Evolutionary conservation across 176 grass and related monocot species (phyloP).

Genomic region (Urochloa ruziziensis): DNA sequence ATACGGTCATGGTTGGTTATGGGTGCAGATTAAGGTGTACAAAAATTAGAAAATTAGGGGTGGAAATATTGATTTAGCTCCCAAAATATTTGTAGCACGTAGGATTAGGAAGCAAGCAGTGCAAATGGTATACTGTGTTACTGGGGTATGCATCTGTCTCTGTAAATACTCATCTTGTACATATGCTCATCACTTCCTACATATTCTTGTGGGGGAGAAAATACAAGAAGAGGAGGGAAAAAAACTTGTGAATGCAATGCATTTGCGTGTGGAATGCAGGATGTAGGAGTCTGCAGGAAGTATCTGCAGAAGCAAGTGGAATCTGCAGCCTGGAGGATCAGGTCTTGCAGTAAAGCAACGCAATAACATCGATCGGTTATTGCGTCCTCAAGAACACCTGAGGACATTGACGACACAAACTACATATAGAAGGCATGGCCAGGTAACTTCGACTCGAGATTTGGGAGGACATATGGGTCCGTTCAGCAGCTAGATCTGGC

Average conservation of each 20-base stretch:
- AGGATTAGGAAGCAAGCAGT: not conserved
- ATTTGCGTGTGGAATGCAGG: not conserved
- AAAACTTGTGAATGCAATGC: not conserved
- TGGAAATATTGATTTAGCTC: not conserved
- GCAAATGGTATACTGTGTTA: not conserved
- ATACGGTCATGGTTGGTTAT: not conserved
- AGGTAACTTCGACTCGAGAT: no score
- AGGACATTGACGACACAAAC: not conserved
- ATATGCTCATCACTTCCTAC: not conserved
- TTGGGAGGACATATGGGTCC: no score
- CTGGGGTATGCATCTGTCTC: not conserved
- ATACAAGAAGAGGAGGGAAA: not conserved
- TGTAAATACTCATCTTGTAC: slow-evolving; percentile 37
- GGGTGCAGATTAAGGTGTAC: not conserved
- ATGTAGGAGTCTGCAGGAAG: not conserved
- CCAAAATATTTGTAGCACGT: not conserved
- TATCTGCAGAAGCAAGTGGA: not conserved
- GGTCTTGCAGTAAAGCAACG: not conserved
- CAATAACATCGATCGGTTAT: not conserved
- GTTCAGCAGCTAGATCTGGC: no score
- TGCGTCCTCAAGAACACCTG: no score
- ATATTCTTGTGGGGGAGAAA: not conserved
- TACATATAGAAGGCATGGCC: no score
- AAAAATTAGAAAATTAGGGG: not conserved
- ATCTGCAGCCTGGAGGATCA: not conserved